Percentiles rank a stretch among this genome's conserved stretches.
Evolutionary conservation across 1,284 basidiomycete genomes (phyloP).

Genomic region (Ustilago loliicola): DNA sequence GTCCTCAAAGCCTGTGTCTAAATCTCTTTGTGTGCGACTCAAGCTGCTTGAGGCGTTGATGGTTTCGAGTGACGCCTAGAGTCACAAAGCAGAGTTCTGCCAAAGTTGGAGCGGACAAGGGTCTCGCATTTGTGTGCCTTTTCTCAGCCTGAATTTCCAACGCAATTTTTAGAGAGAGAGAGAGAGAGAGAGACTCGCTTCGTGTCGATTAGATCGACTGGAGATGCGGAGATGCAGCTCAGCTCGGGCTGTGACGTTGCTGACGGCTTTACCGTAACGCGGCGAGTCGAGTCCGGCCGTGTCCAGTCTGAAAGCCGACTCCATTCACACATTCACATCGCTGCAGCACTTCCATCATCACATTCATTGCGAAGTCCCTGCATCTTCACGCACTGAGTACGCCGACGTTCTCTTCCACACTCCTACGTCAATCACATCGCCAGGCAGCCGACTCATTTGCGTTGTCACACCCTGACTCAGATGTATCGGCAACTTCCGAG

Average conservation of each 20-base stretch:
- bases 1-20: neutral
- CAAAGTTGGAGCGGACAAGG: neutral
- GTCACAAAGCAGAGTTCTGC: neutral
- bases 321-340: neutral
- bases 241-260: neutral
- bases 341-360: neutral
- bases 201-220: neutral
- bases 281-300: conserved; percentile 2
- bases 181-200: neutral
- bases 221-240: conserved; percentile 3
- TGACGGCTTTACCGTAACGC: conserved; percentile 13
- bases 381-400: neutral
- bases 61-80: neutral
- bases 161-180: too few species aligned
- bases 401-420: neutral
- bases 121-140: neutral
- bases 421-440: too few species aligned
- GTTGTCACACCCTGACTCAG: neutral
- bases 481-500: conserved; percentile 41
- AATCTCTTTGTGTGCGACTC: neutral
- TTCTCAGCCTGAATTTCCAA: conserved; percentile 4
- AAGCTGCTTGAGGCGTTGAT: neutral
- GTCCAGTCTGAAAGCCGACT: conserved; percentile 3
- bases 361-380: neutral
- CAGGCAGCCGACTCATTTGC: neutral